These are phyloP conservation scores for Saturnispora gosingensis DNA, from an alignment of 805 yeast species.

Conservation along the genomic window DNA sequence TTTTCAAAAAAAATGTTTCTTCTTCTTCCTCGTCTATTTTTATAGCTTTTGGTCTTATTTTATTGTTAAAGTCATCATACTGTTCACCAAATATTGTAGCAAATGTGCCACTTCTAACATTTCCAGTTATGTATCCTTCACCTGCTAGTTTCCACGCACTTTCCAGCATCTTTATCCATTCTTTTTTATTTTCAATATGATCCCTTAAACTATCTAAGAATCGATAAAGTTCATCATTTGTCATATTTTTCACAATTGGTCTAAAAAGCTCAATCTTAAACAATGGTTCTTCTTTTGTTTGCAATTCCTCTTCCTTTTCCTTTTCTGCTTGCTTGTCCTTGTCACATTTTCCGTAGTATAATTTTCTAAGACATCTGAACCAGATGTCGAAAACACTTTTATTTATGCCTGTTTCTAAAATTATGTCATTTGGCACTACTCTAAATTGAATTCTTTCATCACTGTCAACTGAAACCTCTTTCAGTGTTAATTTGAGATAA, in stretches of 20 bases:
- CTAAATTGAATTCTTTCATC: background rate
- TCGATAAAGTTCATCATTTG: background rate
- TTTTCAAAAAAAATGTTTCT: background rate
- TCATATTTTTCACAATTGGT: background rate
- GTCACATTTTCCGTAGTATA: conserved; percentile 2
- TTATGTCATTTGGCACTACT: background rate
- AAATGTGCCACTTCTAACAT: background rate
- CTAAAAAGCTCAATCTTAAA: background rate
- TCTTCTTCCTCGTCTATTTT: background rate
- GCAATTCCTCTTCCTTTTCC: background rate
- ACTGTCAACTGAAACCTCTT: background rate
- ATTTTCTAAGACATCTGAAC: background rate
- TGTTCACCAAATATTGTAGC: conserved; percentile 3
- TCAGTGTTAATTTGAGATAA: background rate
- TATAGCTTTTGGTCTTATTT: background rate
- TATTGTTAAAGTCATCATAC: background rate
- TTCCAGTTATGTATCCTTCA: conserved; percentile 3
- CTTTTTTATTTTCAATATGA: background rate
- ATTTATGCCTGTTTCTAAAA: background rate
- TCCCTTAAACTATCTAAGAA: background rate
- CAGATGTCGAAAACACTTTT: background rate
- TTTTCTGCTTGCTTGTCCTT: background rate
- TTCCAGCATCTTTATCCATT: conserved; percentile 1
- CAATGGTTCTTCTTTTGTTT: background rate
- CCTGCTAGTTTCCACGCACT: conserved; percentile 2